Base-by-base conservation (phyloP, 2,329 filamentous ascomycete genomes). In the Penicillium sp. region DNA sequence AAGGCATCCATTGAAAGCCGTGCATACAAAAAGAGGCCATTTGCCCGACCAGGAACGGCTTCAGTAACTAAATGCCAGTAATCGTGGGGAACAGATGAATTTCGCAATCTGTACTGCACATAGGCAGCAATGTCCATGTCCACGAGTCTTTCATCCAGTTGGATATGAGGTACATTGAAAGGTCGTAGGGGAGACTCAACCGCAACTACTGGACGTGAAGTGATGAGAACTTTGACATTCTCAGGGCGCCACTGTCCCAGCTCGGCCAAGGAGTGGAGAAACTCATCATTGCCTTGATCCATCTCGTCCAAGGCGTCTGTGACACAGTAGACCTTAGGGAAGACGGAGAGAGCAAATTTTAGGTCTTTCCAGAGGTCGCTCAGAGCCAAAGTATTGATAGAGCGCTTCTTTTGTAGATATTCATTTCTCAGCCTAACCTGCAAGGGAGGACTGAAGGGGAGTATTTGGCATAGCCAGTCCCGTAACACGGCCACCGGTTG, bases 251-350 rank as follows among this genome's bases (percentile, higher is more conserved):
- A 71, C 5, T 66, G 56, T 0, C 74, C 76, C 1, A 81, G 62
- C 0, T 62, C 51, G 1, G 64, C 67, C 0, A 82, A 63, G 2
- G 61, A 48, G 1, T 69, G 52, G 2, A 81, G 55, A 29, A 81
- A 78, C 0, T 59, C 48, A 6, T 73, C 69, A n/a, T 63, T 52
- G 8, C 75, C 67, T 70, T 21, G 64, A 39, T 80, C 75, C 75
- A 81, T 80, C 61, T 82, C 79, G 56, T 82, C 80, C 6, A 81
- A 65, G 1, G 78, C 78, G 58, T 80, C 79, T 0, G 68, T 69
- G 5, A 82, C 68, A 29, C 73, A 76, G 47, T 76, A 80, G 0
- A 70, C 75, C 26, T 56, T 45, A 2, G 59, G 49, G 13, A 68
- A 35, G 3, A 37, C 5, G 7, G 22, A 13, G n/a, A 61, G 43